A percentile compares a stretch with the other conserved stretches of the same genome.
phyloP scores from a whole-genome alignment of 495 filamentous ascomycete species.

The Aspergillus diversus region DNA sequence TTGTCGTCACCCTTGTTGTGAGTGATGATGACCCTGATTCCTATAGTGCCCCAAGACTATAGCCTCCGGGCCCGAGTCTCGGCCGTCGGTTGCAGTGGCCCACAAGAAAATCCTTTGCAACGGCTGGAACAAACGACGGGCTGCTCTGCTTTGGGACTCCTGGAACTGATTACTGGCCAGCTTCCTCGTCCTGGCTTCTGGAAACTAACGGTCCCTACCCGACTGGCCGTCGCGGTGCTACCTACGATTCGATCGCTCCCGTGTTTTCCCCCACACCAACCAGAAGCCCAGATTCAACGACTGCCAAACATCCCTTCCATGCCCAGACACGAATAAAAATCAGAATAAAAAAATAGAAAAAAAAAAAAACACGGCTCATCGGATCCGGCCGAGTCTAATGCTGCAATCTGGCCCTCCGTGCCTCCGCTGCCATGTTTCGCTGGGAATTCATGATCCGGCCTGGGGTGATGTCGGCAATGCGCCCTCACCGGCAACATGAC shows the following conservation, averaged over 20 bases:
- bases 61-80: slow-evolving; percentile 12
- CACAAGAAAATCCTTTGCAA: not conserved
- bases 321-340: too few species aligned
- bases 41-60: too few species aligned
- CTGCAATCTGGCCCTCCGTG: not conserved
- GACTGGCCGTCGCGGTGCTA: too few species aligned
- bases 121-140: slow-evolving; percentile 14
- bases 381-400: slow-evolving; percentile 3
- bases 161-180: too few species aligned
- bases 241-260: slow-evolving; percentile 1
- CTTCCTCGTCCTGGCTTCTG: too few species aligned
- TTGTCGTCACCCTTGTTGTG: not conserved
- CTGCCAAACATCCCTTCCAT: too few species aligned
- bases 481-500: not conserved
- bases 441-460: slow-evolving; percentile 16
- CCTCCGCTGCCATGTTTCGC: not conserved
- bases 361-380: not conserved
- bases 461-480: slow-evolving; percentile 19
- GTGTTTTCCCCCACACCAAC: slow-evolving; percentile 11
- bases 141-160: not conserved
- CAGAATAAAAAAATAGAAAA: not conserved
- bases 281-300: not conserved
- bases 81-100: not conserved
- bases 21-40: too few species aligned
- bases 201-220: too few species aligned